phyloP scores from a whole-genome alignment of 2,329 filamentous ascomycete species.

The Amylocarpus encephaloides region DNA sequence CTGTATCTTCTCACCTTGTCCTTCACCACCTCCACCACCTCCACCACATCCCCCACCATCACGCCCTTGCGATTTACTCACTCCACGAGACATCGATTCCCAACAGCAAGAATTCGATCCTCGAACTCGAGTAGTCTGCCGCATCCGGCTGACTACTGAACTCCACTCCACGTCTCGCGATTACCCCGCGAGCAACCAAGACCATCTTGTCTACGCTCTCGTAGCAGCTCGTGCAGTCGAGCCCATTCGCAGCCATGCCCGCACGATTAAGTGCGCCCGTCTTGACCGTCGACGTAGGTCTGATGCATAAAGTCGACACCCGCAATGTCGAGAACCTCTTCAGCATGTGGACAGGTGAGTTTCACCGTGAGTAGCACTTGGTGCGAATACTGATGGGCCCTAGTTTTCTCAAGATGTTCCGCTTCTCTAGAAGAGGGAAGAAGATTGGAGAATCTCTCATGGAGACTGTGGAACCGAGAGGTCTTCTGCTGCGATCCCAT shows the following conservation, averaged over 20 bases:
- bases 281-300: slow-evolving; percentile 82
- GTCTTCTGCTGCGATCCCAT: slow-evolving; percentile 77
- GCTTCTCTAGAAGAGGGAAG: slow-evolving; percentile 90
- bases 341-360: slow-evolving; percentile 92
- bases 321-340: slow-evolving; percentile 87
- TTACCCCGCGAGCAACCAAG: slow-evolving; percentile 25
- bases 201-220: slow-evolving; percentile 24
- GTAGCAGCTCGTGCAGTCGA: slow-evolving; percentile 29
- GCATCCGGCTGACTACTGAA: neutral
- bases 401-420: slow-evolving; percentile 91
- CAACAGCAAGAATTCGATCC: no score
- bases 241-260: slow-evolving; percentile 56
- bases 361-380: neutral
- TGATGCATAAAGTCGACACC: slow-evolving; percentile 93
- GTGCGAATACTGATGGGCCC: slow-evolving; percentile 3
- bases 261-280: slow-evolving; percentile 77
- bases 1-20: no score
- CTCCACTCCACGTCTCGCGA: slow-evolving; percentile 18
- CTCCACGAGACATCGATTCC: no score
- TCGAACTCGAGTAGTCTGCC: neutral
- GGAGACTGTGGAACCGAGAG: slow-evolving; percentile 91
- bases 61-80: no score
- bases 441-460: slow-evolving; percentile 89
- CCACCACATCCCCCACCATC: no score
- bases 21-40: no score